Evolutionary conservation across 2,329 filamentous ascomycete genomes (phyloP), one percentile per base, ranked within the genome.

Genomic region (Ophiocordyceps unilateralis): DNA sequence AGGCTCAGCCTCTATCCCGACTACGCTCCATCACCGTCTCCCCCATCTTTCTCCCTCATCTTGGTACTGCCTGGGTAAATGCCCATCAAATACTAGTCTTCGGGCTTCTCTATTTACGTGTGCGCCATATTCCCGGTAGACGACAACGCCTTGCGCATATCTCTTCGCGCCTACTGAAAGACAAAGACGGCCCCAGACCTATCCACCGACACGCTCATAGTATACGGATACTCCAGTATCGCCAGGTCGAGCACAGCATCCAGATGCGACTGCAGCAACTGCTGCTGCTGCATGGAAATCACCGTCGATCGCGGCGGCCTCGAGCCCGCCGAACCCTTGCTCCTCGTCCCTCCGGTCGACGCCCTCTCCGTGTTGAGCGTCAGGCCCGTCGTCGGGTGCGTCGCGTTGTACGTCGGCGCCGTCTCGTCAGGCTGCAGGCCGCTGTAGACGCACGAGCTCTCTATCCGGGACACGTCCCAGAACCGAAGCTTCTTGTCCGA

Each of bases 161-260:
- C n/a, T n/a, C n/a, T n/a, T n/a, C n/a, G 24, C 24, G 24, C 24
- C 52, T 60, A 72, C 51, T 69, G 66, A 55, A 80, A 93, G 43
- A 95, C 79, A 68, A 91, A 93, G 39, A 96, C 78, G 58, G 89
- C 80, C 1, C 91, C 91, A 34, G 81, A 83, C 52, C 89, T 71
- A 66, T 98, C 91, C 43, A 83, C 88, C 50, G 83, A 93, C 41
- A 96, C 70, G 28, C 88, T 82, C 85, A 96, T 95, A 5, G 82
- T 83, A 59, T 93, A 95, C 21, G 91, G 91, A 49, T 76, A 70
- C 65, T 95, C 86, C 51, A 98, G 61, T 55, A 96, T 65, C n/a
- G 82, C 82, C 50, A 95, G 78, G 62, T 96, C 89, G 54, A 83
- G 74, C 46, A 98, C 79, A 4, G 78, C 78, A 62, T 98, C 91